Evolutionary conservation across 768 basidiomycete species (phyloP).

Genomic region (Pleurotus djamor): DNA sequence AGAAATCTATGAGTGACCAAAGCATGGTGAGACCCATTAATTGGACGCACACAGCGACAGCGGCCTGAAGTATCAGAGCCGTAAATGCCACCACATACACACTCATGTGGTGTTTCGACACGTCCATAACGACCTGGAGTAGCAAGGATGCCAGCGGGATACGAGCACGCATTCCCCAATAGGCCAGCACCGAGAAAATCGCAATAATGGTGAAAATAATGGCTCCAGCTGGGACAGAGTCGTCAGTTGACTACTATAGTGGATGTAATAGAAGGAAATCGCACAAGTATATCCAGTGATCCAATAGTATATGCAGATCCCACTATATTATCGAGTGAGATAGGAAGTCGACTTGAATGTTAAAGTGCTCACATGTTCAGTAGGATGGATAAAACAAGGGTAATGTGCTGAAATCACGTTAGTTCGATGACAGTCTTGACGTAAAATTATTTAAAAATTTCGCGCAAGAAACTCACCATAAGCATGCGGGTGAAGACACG

Average conservation of each 20-base stretch:
- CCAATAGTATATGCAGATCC: constrained; percentile 75
- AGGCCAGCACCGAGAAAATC: constrained; percentile 68
- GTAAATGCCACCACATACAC: constrained; percentile 78
- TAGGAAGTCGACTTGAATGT: not conserved
- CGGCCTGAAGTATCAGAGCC: constrained; percentile 71
- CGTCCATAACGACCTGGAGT: constrained; percentile 81
- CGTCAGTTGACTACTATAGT: not conserved
- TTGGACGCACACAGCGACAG: constrained; percentile 57
- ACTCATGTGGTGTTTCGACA: constrained; percentile 78
- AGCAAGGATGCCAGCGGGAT: constrained; percentile 80
- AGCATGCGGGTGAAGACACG: constrained; percentile 71
- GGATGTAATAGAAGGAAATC: constrained; percentile 17
- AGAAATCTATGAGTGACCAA: not conserved
- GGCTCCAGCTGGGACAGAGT: constrained; percentile 57
- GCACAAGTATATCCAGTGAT: constrained; percentile 67
- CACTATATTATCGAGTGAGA: constrained; percentile 35
- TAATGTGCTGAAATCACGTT: constrained; percentile 43
- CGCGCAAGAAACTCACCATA: constrained; percentile 32
- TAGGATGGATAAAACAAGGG: constrained; percentile 58
- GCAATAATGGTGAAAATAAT: constrained; percentile 85
- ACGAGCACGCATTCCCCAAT: constrained; percentile 68
- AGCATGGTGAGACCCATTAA: not conserved
- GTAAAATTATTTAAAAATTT: not conserved
- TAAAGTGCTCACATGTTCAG: constrained; percentile 56
- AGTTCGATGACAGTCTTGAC: not conserved